Conservation (phyloP, 163 green algal genomes). For the Coccomyxa subellipsoidea region DNA sequence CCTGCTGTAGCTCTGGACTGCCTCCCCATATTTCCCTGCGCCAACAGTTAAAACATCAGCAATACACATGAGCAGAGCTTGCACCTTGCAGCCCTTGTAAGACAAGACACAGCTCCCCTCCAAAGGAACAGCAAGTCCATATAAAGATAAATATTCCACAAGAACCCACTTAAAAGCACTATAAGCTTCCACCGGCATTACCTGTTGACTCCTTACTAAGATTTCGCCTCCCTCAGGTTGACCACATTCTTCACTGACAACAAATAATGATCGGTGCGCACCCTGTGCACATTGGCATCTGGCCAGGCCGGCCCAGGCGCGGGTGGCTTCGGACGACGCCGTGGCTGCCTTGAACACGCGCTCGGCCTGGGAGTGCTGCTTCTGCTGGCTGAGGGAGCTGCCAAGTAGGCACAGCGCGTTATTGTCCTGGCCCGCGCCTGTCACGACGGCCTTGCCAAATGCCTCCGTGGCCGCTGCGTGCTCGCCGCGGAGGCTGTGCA, state of each 20-base stretch:
- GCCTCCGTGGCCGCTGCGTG: conserved; percentile 4
- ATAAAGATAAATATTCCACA: too few species aligned
- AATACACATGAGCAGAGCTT: background rate
- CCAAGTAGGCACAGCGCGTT: background rate
- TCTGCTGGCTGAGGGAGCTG: background rate
- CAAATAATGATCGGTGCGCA: too few species aligned
- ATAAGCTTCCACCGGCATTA: too few species aligned
- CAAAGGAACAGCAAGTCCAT: too few species aligned
- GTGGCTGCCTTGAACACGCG: conserved; percentile 17
- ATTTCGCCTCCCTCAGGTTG: too few species aligned
- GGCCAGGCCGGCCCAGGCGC: background rate
- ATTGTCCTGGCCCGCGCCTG: background rate
- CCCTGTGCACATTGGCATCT: background rate
- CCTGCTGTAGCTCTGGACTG: background rate
- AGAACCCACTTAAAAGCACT: too few species aligned
- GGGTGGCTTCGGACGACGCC: background rate
- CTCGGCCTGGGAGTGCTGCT: conserved; percentile 10
- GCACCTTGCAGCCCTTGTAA: background rate
- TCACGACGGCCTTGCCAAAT: background rate
- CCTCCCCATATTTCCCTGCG: background rate
- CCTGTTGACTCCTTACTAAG: too few species aligned
- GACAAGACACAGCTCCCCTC: background rate
- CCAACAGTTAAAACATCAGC: background rate
- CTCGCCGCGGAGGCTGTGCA: background rate
- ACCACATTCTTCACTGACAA: too few species aligned